Percentiles rank a stretch among this genome's conserved stretches.
Evolutionary conservation across 129 eudicot genomes (phyloP).

Genomic region (Centella asiatica): DNA sequence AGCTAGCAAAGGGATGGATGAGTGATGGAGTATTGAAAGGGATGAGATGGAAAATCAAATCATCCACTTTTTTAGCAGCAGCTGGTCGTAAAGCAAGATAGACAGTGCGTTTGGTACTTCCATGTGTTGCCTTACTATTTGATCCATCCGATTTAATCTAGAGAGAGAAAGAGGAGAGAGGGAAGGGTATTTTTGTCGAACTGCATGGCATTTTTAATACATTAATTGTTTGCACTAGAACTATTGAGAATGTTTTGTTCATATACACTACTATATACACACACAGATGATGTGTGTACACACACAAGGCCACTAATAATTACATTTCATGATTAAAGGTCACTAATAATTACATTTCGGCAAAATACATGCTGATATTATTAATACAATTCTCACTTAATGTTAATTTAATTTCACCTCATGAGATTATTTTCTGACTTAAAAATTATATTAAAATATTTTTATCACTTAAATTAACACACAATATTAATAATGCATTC

Average conservation of each 20-base stretch:
- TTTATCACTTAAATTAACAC: no score
- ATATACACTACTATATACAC: no score
- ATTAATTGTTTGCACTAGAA: accelerated
- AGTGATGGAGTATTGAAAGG: constrained; percentile 31
- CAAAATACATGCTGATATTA: no score
- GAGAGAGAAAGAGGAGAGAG: constrained; percentile 1
- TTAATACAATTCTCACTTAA: no score
- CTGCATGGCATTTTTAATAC: background rate
- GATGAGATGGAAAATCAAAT: constrained; percentile 23
- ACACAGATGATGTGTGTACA: no score
- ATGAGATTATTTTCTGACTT: no score
- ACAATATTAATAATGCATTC: no score
- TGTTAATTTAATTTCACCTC: no score
- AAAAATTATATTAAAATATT: no score
- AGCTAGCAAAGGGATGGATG: constrained; percentile 17
- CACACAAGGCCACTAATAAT: no score
- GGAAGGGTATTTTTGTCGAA: constrained; percentile 5
- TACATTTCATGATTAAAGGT: no score
- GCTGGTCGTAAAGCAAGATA: constrained; percentile 59
- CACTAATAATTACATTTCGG: no score
- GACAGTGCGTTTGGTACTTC: constrained; percentile 25
- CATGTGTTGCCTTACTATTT: constrained; percentile 12
- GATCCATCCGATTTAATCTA: background rate
- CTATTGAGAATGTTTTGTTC: background rate
- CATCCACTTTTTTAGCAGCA: constrained; percentile 34